Conservation (phyloP, 1,139 yeast genomes). For the Meyerozyma guilliermondii region DNA sequence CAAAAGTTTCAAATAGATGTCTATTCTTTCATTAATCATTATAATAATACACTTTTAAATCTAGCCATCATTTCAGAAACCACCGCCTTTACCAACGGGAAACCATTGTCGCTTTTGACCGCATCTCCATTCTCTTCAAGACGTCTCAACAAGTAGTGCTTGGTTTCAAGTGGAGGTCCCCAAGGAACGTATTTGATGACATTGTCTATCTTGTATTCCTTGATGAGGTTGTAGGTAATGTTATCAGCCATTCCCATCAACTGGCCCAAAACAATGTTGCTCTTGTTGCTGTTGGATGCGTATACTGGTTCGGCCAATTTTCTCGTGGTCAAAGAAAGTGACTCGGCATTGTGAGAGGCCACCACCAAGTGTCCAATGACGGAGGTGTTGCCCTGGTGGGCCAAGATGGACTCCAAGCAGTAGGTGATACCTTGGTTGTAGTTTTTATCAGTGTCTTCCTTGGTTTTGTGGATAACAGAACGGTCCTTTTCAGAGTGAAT, state of each 20-base stretch:
- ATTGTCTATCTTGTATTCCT: constrained; percentile 59
- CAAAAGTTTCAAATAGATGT: background rate
- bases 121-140: constrained; percentile 97
- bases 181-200: constrained; percentile 95
- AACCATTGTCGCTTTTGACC: constrained; percentile 82
- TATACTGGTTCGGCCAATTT: constrained; percentile 25
- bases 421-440: constrained; percentile 68
- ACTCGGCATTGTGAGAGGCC: constrained; percentile 83
- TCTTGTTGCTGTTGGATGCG: constrained; percentile 33
- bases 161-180: constrained; percentile 96
- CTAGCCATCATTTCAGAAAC: constrained; percentile 15
- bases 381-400: constrained; percentile 40
- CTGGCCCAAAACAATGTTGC: constrained; percentile 82
- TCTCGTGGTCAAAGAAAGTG: constrained; percentile 69
- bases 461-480: constrained; percentile 65
- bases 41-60: background rate
- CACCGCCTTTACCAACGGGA: constrained; percentile 64
- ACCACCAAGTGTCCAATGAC: constrained; percentile 82
- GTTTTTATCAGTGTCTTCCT: constrained; percentile 69
- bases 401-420: constrained; percentile 58
- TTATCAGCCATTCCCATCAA: constrained; percentile 95
- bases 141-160: constrained; percentile 84
- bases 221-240: constrained; percentile 70
- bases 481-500: constrained; percentile 84
- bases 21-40: background rate